Evolutionary conservation across 495 filamentous ascomycete species (phyloP), one percentile per base, ranked within the genome.

Genomic region (Neurospora sp.): DNA sequence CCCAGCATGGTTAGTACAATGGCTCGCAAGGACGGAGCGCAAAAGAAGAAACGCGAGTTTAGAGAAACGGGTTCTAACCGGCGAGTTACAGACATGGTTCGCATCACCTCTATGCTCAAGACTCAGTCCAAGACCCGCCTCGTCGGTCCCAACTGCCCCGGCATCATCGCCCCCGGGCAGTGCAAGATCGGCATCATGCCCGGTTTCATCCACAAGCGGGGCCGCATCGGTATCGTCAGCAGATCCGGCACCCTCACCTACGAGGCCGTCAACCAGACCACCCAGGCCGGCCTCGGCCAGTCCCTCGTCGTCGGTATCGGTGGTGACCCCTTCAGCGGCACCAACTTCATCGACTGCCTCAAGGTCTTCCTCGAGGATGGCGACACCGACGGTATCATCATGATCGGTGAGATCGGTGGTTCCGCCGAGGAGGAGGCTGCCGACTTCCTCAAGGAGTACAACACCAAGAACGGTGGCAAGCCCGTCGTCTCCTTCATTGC

Each of bases 141-240:
- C 74, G 93, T 99, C 68, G 96, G 96, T 73, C 96, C 96, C 70
- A 99, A 99, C 87, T 99, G 96, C 85, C 96, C 96, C 69, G 96
- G 96, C 81, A 95, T 99, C 83, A 99, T 99, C 80, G 96, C 96
- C 77, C 89, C 89, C 61, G 96, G 95, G 74, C 96, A 97, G 90
- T 99, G 96, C 89, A 99, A 99, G 87, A 99, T 99, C 81, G 96
- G 96, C 80, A 99, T 99, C 86, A 99, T 99, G 96, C 96, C 96
- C 59, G 96, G 96, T 78, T 97, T 98, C 88, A 98, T 99, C 86
- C 96, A 99, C 89, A 98, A 99, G 89, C 93, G 96, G 79, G 96
- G 96, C 75, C 94, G 96, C 78, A 92, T 99, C 80, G 96, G 96
- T 80, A 98, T 99, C 82, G 96, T 99, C 83, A 97, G 94, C 77